These are phyloP conservation scores for Somion occarium DNA, from an alignment of 1,284 basidiomycete species.

Conservation along the genomic window DNA sequence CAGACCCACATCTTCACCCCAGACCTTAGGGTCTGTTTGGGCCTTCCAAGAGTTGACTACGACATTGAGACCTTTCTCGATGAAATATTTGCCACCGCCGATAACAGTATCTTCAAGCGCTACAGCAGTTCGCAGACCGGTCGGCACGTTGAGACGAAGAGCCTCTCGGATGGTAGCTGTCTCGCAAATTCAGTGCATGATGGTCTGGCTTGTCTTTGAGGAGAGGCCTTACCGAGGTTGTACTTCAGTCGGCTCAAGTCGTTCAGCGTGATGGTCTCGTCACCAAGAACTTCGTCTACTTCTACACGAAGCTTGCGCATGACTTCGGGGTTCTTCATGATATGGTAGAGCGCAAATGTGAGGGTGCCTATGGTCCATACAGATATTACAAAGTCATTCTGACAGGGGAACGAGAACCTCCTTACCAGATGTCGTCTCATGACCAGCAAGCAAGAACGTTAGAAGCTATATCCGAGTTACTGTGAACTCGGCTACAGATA, in stretches of 20 bases:
- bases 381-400: no score
- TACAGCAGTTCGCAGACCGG: slow-evolving; percentile 30
- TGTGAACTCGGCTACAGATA: not conserved
- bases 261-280: slow-evolving; percentile 31
- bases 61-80: slow-evolving; percentile 32
- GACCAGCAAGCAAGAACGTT: slow-evolving; percentile 54
- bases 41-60: slow-evolving; percentile 29
- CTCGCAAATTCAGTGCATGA: no score
- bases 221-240: slow-evolving; percentile 32
- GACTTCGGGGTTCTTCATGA: slow-evolving; percentile 40
- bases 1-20: slow-evolving; percentile 41
- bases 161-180: slow-evolving; percentile 43
- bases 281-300: slow-evolving; percentile 39
- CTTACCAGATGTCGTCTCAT: slow-evolving; percentile 45
- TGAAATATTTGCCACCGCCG: slow-evolving; percentile 37
- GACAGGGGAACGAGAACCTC: not conserved
- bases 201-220: not conserved
- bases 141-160: slow-evolving; percentile 41
- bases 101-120: slow-evolving; percentile 34
- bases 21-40: slow-evolving; percentile 41
- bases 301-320: slow-evolving; percentile 42
- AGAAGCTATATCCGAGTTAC: slow-evolving; percentile 29
- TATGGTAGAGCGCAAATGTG: slow-evolving; percentile 37
- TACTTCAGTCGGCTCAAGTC: slow-evolving; percentile 42
- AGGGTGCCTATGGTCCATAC: slow-evolving; percentile 36